These are phyloP conservation scores for Petunia axillaris DNA, from an alignment of 257 asterid genomes.

Conservation along the genomic window DNA sequence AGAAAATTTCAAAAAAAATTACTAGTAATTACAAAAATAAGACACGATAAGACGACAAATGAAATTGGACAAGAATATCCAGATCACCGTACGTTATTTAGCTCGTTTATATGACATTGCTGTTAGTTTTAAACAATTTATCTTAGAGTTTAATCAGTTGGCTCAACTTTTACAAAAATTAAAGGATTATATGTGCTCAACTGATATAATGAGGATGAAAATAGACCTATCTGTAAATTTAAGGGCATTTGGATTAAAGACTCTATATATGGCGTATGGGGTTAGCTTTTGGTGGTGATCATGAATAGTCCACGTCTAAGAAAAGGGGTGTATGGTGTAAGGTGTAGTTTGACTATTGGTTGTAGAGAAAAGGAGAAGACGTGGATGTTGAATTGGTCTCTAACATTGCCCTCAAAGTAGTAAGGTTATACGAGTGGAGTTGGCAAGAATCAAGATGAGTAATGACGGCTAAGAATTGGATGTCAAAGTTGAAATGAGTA, in stretches of 20 bases:
- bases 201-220: background rate
- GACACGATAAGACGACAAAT: too few relatives aligned
- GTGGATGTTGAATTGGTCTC: conserved; percentile 55
- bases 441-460: background rate
- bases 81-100: too few relatives aligned
- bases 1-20: too few relatives aligned
- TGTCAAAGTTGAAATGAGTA: background rate
- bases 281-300: conserved; percentile 40
- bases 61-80: too few relatives aligned
- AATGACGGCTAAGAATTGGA: background rate
- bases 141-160: too few relatives aligned
- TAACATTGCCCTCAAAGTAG: conserved; percentile 43
- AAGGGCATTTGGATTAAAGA: background rate
- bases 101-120: background rate
- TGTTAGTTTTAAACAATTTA: background rate
- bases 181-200: background rate
- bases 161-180: too few relatives aligned
- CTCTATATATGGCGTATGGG: background rate
- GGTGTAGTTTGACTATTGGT: conserved; percentile 38
- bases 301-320: conserved; percentile 53
- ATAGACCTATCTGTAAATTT: background rate
- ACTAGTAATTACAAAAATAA: too few relatives aligned
- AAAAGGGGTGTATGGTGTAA: conserved; percentile 29
- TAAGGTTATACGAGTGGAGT: too few relatives aligned
- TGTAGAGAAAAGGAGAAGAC: conserved; percentile 36